Evolutionary conservation across 345 rosid species (phyloP).

Genomic region (Eucalyptus decipiens): DNA sequence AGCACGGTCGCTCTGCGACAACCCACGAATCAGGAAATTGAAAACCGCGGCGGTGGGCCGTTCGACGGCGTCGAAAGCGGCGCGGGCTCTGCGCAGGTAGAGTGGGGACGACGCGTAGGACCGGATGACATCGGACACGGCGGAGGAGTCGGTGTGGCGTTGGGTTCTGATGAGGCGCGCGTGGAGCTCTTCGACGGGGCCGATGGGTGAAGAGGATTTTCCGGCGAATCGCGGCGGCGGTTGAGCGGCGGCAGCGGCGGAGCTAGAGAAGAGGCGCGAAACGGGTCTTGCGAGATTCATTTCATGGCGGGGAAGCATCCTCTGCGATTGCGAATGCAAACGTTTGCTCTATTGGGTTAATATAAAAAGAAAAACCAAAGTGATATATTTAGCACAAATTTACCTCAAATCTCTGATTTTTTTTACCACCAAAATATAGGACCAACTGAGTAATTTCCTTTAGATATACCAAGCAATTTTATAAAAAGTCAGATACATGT

Average conservation of each 20-base stretch:
- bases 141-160: slow-evolving; percentile 17
- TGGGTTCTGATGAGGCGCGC: slow-evolving; percentile 22
- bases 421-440: no score
- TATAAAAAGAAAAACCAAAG: no score
- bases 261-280: slow-evolving; percentile 1
- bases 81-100: slow-evolving; percentile 13
- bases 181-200: slow-evolving; percentile 15
- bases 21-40: slow-evolving; percentile 36
- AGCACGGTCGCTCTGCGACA: slow-evolving; percentile 23
- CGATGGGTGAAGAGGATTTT: neutral
- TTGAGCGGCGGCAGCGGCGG: neutral
- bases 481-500: no score
- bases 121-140: slow-evolving; percentile 23
- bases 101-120: slow-evolving; percentile 29
- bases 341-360: neutral
- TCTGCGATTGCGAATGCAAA: neutral
- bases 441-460: neutral
- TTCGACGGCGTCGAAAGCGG: slow-evolving; percentile 18
- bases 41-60: slow-evolving; percentile 20
- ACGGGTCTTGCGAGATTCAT: neutral
- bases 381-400: no score
- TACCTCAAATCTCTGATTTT: neutral
- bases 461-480: neutral
- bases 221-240: neutral
- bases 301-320: neutral